Base-by-base conservation (phyloP, 225 moss, liverwort and hornwort genomes). In the Anthoceros angustus region DNA sequence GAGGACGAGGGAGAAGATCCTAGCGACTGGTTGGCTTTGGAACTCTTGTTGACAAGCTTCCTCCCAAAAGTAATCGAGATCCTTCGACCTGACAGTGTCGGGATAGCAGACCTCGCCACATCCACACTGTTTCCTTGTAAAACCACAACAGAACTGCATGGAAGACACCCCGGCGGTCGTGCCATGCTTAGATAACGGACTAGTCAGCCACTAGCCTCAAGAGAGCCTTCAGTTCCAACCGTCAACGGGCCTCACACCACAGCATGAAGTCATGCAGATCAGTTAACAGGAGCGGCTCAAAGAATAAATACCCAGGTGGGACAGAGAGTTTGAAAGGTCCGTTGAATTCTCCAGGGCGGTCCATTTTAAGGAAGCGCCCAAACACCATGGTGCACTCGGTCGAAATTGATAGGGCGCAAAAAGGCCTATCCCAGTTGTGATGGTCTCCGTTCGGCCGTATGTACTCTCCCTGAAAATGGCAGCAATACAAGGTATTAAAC, bases 91-190 rank as follows among this genome's bases (percentile, higher is more conserved):
- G 76, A 64, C 38, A 78, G 71, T 0, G 77, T 55, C 61, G 72
- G 39, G n/a, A 84, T 69, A 62, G 81, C 71, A 43, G 77, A 80
- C 71, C 73, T 81, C 38, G 84, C 79, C 41, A 77, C 40, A 32
- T 84, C 84, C 26, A 78, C 79, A 68, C 84, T 84, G 69, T 74
- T 81, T 42, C 77, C 72, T 73, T 84, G 81, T 2, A 81, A 62
- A 32, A 79, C 79, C 73, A 84, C 69, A 10, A 81, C 77, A 5
- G 84, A 81, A 20, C 84, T 84, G 84, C 70, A 62, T 67, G 66
- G 41, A 45, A 62, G 70, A 40, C 61, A 18, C 18, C 5, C 32
- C 61, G 32, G 32, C 1, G 32, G 4, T 32, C 32, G 32, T 32
- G 32, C 32, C 12, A 9, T 63, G 12, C 2, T 25, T 25, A 12